These are phyloP conservation scores for Daldinia childiae DNA, from an alignment of 495 filamentous ascomycete species.

Conservation along the genomic window DNA sequence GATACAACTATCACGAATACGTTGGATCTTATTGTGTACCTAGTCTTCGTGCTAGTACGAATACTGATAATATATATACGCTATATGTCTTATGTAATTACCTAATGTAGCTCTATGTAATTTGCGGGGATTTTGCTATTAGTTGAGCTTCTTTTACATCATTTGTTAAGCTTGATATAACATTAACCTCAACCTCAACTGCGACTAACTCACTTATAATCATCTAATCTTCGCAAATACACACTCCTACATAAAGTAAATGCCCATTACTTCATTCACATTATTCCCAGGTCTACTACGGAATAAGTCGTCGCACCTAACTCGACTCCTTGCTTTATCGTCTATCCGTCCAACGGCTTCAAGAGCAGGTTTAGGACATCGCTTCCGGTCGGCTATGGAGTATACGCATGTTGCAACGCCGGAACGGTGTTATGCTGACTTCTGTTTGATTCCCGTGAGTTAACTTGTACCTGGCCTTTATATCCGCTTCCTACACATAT, in stretches of 20 bases:
- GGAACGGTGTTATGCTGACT: conserved; percentile 75
- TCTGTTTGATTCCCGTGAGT: conserved; percentile 80
- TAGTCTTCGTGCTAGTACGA: no score
- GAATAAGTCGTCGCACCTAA: background rate
- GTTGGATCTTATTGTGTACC: no score
- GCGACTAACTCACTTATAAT: background rate
- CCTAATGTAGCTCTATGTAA: background rate
- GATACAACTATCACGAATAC: no score
- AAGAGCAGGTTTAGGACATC: background rate
- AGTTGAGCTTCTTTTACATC: background rate
- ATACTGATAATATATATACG: background rate
- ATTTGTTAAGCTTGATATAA: background rate
- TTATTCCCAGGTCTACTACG: background rate
- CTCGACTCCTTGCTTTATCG: background rate
- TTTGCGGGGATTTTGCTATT: conserved; percentile 21
- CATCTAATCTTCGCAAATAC: background rate
- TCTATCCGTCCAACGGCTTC: background rate
- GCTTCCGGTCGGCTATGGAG: conserved; percentile 39
- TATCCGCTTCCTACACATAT: no score
- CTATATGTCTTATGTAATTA: background rate
- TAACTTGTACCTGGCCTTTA: no score
- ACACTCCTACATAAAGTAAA: background rate
- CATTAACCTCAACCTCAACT: background rate
- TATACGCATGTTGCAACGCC: conserved; percentile 67
- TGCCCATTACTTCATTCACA: background rate